phyloP scores from a whole-genome alignment of 169 alveolate species.

The Cryptosporidium felis region DNA sequence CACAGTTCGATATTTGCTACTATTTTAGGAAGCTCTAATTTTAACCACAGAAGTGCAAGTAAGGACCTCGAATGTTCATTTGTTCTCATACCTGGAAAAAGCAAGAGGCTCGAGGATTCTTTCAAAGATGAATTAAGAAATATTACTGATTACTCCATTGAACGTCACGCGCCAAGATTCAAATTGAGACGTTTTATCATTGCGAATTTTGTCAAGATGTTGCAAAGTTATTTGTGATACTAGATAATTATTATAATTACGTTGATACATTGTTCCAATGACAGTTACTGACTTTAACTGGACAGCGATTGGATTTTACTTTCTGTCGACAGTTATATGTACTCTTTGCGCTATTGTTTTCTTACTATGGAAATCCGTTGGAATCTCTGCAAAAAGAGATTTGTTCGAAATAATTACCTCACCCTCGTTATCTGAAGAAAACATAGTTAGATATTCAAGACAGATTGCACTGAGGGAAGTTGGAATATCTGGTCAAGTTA shows the following conservation, averaged over 20 bases:
- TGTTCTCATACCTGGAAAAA: slow-evolving; percentile 19
- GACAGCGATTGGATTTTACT: slow-evolving; percentile 26
- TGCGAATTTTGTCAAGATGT: neutral
- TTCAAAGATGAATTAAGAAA: slow-evolving; percentile 28
- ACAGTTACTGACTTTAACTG: neutral
- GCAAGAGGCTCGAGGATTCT: neutral
- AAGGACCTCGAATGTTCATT: slow-evolving; percentile 62
- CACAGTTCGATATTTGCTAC: slow-evolving; percentile 1
- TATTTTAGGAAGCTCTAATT: slow-evolving; percentile 48
- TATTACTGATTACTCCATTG: neutral
- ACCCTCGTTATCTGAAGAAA: slow-evolving; percentile 75
- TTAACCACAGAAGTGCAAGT: slow-evolving; percentile 29
- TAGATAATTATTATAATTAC: no score
- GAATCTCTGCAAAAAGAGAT: neutral
- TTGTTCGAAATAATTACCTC: slow-evolving; percentile 1
- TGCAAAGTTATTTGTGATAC: slow-evolving; percentile 5
- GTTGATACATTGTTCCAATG: neutral
- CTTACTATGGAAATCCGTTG: slow-evolving; percentile 44
- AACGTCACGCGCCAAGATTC: slow-evolving; percentile 37
- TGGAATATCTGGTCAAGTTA: slow-evolving; percentile 82
- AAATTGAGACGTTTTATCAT: slow-evolving; percentile 39
- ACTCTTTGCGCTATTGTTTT: neutral
- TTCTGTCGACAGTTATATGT: slow-evolving; percentile 14
- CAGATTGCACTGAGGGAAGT: slow-evolving; percentile 84
- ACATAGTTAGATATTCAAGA: slow-evolving; percentile 83